Percentiles rank a stretch among this genome's conserved stretches.
Conservation (phyloP, 257 asterid species). For the Solanum okadae region DNA sequence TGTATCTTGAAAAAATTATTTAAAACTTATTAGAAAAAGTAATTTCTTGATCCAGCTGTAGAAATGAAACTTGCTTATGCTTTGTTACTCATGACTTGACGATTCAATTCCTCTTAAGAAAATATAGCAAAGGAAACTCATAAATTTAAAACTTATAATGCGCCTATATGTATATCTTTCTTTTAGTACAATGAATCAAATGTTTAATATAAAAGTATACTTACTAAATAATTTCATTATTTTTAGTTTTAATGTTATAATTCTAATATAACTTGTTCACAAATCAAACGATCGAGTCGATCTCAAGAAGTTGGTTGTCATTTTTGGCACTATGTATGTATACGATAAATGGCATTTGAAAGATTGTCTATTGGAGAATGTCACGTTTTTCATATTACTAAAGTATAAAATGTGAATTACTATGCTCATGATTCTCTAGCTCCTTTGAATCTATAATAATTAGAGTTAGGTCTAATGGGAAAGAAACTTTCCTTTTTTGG, state of each 20-base stretch:
- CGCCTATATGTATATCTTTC: too few species aligned
- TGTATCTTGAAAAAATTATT: neutral
- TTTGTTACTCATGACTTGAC: neutral
- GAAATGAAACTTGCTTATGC: neutral
- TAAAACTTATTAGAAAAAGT: neutral
- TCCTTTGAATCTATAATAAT: neutral
- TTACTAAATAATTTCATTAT: neutral
- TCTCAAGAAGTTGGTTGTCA: neutral
- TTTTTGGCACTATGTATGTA: neutral
- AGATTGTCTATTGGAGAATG: neutral
- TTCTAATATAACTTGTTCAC: neutral
- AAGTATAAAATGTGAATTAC: neutral
- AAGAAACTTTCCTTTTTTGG: too few species aligned
- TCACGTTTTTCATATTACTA: neutral
- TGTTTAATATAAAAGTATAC: neutral
- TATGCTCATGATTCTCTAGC: neutral
- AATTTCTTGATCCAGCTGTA: neutral
- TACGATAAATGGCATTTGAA: neutral
- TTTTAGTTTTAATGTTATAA: neutral
- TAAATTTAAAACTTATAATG: neutral
- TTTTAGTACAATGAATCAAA: neutral
- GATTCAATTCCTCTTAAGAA: neutral
- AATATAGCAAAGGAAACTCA: neutral
- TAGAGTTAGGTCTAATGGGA: neutral
- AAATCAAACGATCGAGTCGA: neutral